Percentiles rank a stretch among this genome's conserved stretches.
Evolutionary conservation across 2,329 filamentous ascomycete genomes (phyloP).

Genomic region (Arthroderma uncinatum): DNA sequence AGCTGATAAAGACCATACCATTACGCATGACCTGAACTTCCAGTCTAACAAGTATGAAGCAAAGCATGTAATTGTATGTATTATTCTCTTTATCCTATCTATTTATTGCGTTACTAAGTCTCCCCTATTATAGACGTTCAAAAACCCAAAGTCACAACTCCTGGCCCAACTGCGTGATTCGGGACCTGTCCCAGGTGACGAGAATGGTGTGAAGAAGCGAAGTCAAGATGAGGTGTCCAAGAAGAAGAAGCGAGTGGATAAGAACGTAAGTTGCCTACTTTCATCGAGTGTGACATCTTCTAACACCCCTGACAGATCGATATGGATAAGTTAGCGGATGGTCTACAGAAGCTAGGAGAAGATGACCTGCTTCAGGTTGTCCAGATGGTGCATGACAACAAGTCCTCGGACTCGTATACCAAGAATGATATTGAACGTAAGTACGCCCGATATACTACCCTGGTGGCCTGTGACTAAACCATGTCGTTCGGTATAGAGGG

Average conservation of each 20-base stretch:
- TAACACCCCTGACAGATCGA: constrained; percentile 46
- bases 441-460: constrained; percentile 27
- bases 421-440: constrained; percentile 93
- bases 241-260: constrained; percentile 62
- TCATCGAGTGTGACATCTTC: not conserved
- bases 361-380: constrained; percentile 91
- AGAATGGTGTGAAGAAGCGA: constrained; percentile 54
- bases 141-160: constrained; percentile 82
- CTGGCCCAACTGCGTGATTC: constrained; percentile 69
- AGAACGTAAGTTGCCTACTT: constrained; percentile 38
- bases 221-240: constrained; percentile 52
- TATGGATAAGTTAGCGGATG: constrained; percentile 94
- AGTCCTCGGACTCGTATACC: constrained; percentile 84
- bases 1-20: constrained; percentile 72
- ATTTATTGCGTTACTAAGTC: constrained; percentile 1
- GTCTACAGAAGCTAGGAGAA: constrained; percentile 75
- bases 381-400: constrained; percentile 97
- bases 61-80: constrained; percentile 59
- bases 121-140: constrained; percentile 51
- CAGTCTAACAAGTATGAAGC: constrained; percentile 67
- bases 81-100: not conserved
- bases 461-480: constrained; percentile 28
- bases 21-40: constrained; percentile 91
- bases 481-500: constrained; percentile 50
- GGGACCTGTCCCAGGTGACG: constrained; percentile 68